These are phyloP conservation scores for Solanum paucissectum DNA, from an alignment of 257 asterid species.

Conservation along the genomic window DNA sequence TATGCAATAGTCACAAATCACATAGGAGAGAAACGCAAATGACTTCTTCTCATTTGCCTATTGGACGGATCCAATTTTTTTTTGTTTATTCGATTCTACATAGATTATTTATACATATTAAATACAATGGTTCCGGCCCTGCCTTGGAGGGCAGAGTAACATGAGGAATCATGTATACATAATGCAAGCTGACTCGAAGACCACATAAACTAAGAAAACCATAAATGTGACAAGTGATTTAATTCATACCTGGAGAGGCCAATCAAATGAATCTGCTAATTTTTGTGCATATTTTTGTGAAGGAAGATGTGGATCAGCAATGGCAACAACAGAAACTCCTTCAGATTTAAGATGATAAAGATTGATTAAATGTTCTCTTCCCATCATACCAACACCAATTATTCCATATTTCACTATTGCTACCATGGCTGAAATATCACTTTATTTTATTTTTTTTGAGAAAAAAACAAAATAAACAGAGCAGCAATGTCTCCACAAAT, in stretches of 20 bases:
- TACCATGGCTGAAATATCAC: not conserved
- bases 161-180: not conserved
- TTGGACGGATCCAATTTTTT: not conserved
- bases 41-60: not conserved
- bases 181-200: not conserved
- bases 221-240: not conserved
- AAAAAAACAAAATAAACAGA: not conserved
- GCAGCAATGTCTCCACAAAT: not conserved
- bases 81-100: not conserved
- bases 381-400: slow-evolving; percentile 98
- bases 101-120: not conserved
- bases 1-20: not conserved
- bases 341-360: slow-evolving; percentile 51
- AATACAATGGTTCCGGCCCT: not conserved
- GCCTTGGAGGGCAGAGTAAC: not conserved
- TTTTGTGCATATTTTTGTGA: slow-evolving; percentile 48
- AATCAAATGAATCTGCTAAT: slow-evolving; percentile 48
- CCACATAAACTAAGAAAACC: not conserved
- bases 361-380: slow-evolving; percentile 86
- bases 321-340: slow-evolving; percentile 67
- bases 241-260: slow-evolving; percentile 46
- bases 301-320: slow-evolving; percentile 86
- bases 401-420: slow-evolving; percentile 54
- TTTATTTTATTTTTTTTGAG: not conserved
- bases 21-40: not conserved